phyloP scores from a whole-genome alignment of 2,329 filamentous ascomycete genomes.

The Clarireedia hainanense region DNA sequence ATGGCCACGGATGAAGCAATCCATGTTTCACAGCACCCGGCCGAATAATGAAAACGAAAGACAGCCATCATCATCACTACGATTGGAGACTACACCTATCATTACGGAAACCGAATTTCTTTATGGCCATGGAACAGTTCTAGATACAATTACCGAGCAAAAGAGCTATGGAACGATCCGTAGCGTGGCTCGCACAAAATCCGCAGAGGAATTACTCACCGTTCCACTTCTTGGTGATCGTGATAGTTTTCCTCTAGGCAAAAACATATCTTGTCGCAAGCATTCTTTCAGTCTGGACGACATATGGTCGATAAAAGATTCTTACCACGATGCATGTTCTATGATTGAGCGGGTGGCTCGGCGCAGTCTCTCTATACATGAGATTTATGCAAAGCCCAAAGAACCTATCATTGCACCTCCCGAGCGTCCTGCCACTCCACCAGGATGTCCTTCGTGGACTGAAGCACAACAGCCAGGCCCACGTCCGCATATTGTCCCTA shows the following conservation, averaged over 20 bases:
- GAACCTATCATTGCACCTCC: slow-evolving; percentile 23
- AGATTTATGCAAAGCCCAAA: slow-evolving; percentile 28
- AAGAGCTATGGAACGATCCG: slow-evolving; percentile 29
- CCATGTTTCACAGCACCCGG: not conserved
- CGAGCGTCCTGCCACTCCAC: slow-evolving; percentile 25
- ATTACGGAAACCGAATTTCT: slow-evolving; percentile 25
- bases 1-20: slow-evolving; percentile 1
- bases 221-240: slow-evolving; percentile 24
- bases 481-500: not conserved
- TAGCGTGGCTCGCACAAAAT: slow-evolving; percentile 16
- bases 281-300: slow-evolving; percentile 32
- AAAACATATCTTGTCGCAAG: slow-evolving; percentile 24
- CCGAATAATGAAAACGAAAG: slow-evolving; percentile 6
- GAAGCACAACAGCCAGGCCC: slow-evolving; percentile 19
- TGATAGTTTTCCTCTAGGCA: slow-evolving; percentile 23
- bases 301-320: slow-evolving; percentile 25
- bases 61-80: slow-evolving; percentile 1
- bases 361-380: slow-evolving; percentile 15
- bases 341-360: slow-evolving; percentile 18
- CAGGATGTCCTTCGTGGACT: slow-evolving; percentile 30
- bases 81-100: not conserved
- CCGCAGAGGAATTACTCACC: slow-evolving; percentile 21
- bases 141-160: slow-evolving; percentile 36
- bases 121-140: slow-evolving; percentile 34
- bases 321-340: slow-evolving; percentile 25